phyloP scores from a whole-genome alignment of 2,329 filamentous ascomycete genomes.

The Xylaria sp. region DNA sequence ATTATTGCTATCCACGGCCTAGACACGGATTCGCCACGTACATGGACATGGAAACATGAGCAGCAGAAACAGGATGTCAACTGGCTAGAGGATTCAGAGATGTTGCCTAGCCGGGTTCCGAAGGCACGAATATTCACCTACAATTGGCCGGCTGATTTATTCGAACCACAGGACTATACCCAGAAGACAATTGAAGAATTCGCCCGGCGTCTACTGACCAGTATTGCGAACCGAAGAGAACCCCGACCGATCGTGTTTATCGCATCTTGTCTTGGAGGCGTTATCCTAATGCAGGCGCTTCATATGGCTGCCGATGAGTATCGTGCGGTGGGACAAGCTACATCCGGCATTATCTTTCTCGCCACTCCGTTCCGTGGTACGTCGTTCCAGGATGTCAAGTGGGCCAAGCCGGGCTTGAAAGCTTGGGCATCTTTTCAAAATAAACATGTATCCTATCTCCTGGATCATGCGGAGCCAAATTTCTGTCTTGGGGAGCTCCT shows the following conservation, averaged over 20 bases:
- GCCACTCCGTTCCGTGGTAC: conserved; percentile 10
- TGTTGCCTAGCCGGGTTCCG: conserved; percentile 5
- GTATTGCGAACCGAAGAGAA: background rate
- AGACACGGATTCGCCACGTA: conserved; percentile 2
- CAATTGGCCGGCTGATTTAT: background rate
- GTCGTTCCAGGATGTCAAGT: background rate
- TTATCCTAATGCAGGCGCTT: conserved; percentile 3
- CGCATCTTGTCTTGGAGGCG: conserved; percentile 3
- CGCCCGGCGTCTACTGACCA: background rate
- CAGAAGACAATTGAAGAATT: background rate
- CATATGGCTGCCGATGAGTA: background rate
- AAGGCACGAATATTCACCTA: conserved; percentile 6
- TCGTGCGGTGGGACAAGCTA: background rate
- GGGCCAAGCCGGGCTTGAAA: background rate
- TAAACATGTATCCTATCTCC: background rate
- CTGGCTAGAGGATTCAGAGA: background rate
- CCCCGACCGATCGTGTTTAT: conserved; percentile 5
- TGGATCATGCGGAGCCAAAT: background rate
- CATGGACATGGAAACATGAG: background rate
- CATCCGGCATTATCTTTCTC: conserved; percentile 4
- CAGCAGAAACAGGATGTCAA: background rate
- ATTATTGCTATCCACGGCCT: conserved; percentile 14
- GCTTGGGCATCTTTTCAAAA: background rate
- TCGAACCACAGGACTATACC: background rate
- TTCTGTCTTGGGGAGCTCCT: background rate